A percentile compares a stretch with the other conserved stretches of the same genome.
These are phyloP conservation scores for Hippophae rhamnoides DNA, from an alignment of 306 rosid species.

Conservation along the genomic window DNA sequence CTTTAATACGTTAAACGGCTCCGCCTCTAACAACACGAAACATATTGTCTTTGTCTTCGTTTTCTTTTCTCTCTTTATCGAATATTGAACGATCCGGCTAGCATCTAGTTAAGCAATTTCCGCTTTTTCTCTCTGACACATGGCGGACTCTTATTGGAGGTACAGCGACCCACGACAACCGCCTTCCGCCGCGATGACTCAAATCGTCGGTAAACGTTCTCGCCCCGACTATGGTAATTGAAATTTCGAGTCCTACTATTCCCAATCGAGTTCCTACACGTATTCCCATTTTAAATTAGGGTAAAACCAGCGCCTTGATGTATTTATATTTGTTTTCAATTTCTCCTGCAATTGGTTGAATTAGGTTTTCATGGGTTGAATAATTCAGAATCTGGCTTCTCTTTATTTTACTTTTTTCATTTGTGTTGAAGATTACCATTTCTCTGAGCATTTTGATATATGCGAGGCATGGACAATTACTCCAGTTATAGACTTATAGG, in stretches of 20 bases:
- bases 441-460: not conserved
- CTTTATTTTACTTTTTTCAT: no score
- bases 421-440: no score
- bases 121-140: not conserved
- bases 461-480: not conserved
- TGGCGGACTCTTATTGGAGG: slow-evolving; percentile 93
- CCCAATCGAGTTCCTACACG: not conserved
- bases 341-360: not conserved
- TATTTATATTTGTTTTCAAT: no score
- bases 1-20: no score
- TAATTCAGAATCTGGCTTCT: not conserved
- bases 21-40: no score
- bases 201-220: slow-evolving; percentile 66
- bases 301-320: no score
- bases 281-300: not conserved
- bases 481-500: not conserved
- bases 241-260: not conserved
- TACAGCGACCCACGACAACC: slow-evolving; percentile 64
- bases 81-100: no score
- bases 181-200: slow-evolving; percentile 37
- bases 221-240: slow-evolving; percentile 71
- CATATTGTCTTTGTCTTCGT: no score
- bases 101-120: no score
- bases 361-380: not conserved
- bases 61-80: no score